Percentiles rank a stretch among this genome's conserved stretches.
These are phyloP conservation scores for Apophysomyces ossiformis DNA, from an alignment of 371 early-diverging fungal genomes.

Conservation along the genomic window DNA sequence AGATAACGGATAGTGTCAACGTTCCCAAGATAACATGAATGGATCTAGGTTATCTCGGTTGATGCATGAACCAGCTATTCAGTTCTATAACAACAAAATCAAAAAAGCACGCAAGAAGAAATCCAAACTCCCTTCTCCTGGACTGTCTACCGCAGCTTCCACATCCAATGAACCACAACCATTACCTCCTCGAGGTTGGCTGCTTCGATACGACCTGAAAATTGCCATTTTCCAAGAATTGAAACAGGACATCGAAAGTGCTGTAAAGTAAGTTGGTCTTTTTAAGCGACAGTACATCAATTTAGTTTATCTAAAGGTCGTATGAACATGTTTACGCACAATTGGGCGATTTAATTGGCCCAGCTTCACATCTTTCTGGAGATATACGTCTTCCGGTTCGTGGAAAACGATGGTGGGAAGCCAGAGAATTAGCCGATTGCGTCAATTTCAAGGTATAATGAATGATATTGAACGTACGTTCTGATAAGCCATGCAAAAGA, in stretches of 20 bases:
- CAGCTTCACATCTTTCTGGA: constrained; percentile 49
- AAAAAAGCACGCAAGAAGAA: constrained; percentile 77
- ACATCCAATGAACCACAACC: constrained; percentile 47
- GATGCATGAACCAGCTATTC: constrained; percentile 68
- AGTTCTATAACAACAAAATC: constrained; percentile 76
- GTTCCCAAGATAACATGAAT: not conserved
- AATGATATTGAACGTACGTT: not conserved
- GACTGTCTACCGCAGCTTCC: constrained; percentile 34
- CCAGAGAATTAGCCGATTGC: constrained; percentile 66
- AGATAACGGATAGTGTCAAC: constrained; percentile 4
- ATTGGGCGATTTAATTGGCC: constrained; percentile 68
- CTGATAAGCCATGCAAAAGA: constrained; percentile 36
- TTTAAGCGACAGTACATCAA: not conserved
- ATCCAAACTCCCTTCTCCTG: constrained; percentile 60
- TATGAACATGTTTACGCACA: constrained; percentile 75
- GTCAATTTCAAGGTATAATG: constrained; percentile 70
- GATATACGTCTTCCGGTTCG: constrained; percentile 48
- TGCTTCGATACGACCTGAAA: constrained; percentile 84
- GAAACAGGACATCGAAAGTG: constrained; percentile 77
- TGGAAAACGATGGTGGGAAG: constrained; percentile 68
- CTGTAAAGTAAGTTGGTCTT: constrained; percentile 60
- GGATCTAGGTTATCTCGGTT: constrained; percentile 62
- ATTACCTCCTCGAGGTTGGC: constrained; percentile 73
- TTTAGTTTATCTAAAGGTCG: constrained; percentile 40
- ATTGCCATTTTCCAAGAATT: constrained; percentile 77